Conservation (phyloP, 495 filamentous ascomycete species). For the Aspergillus egyptiacus region DNA sequence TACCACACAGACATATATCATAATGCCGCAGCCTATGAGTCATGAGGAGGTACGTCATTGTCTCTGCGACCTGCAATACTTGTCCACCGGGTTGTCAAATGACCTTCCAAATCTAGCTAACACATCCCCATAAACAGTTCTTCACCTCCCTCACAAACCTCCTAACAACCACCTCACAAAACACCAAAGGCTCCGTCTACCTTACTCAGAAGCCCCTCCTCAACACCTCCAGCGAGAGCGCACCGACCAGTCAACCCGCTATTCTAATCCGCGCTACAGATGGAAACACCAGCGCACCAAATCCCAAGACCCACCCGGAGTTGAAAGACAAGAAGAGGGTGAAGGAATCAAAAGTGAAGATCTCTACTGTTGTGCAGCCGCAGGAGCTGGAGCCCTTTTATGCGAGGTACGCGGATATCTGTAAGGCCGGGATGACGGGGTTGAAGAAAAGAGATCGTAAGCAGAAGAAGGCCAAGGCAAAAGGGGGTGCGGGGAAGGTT, state of each 20-base stretch:
- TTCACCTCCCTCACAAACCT: conserved; percentile 71
- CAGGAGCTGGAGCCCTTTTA: conserved; percentile 76
- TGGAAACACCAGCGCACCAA: conserved; percentile 46
- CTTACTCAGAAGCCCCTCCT: conserved; percentile 71
- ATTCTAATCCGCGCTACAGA: conserved; percentile 82
- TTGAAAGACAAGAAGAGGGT: conserved; percentile 30
- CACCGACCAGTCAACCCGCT: too few relatives aligned
- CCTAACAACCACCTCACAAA: conserved; percentile 60
- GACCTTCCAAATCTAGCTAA: conserved; percentile 4
- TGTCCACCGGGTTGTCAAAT: conserved; percentile 7
- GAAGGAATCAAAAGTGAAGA: conserved; percentile 57
- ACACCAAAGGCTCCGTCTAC: conserved; percentile 69
- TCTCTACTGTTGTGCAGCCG: conserved; percentile 76
- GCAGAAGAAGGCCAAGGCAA: conserved; percentile 71
- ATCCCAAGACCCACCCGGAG: conserved; percentile 27
- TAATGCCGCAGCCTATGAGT: conserved; percentile 55
- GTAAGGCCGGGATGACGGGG: conserved; percentile 78
- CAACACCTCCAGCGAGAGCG: conserved; percentile 15
- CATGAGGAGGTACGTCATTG: conserved; percentile 62
- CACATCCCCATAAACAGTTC: conserved; percentile 73
- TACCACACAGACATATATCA: conserved; percentile 6
- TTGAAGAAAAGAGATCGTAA: conserved; percentile 94
- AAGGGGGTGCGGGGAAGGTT: conserved; percentile 49
- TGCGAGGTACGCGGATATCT: conserved; percentile 80
- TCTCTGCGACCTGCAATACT: background rate